Evolutionary conservation across 805 yeast genomes (phyloP).

Genomic region (Nakazawaea wyomingensis): DNA sequence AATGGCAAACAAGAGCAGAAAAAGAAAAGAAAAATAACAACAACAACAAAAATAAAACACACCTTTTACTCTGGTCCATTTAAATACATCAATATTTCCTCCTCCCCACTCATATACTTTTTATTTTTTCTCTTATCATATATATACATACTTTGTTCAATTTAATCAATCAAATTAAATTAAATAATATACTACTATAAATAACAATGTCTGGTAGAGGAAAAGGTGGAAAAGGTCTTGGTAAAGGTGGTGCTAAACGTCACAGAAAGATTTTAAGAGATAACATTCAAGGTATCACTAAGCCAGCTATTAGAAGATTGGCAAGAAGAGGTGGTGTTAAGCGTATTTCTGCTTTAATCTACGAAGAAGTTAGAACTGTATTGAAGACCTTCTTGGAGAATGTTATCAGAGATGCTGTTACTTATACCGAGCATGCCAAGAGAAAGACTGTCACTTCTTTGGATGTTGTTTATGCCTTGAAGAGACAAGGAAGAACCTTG

Average conservation of each 20-base stretch:
- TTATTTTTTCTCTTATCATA: slow-evolving; percentile 2
- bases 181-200: slow-evolving; percentile 9
- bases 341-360: slow-evolving; percentile 98
- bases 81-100: slow-evolving; percentile 2
- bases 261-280: slow-evolving; percentile 99
- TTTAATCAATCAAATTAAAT: slow-evolving; percentile 16
- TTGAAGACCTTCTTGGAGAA: slow-evolving; percentile 93
- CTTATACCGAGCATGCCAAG: slow-evolving; percentile 99
- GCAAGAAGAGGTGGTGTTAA: slow-evolving; percentile 99
- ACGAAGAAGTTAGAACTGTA: slow-evolving; percentile 98
- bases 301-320: slow-evolving; percentile 99
- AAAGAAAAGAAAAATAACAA: slow-evolving; percentile 5
- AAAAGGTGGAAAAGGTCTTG: slow-evolving; percentile 99
- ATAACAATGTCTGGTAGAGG: slow-evolving; percentile 95
- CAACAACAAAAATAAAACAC: slow-evolving; percentile 13
- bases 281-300: slow-evolving; percentile 99
- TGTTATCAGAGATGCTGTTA: slow-evolving; percentile 98
- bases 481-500: slow-evolving; percentile 99
- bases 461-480: slow-evolving; percentile 97
- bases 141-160: slow-evolving; percentile 12
- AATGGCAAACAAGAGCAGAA: no score
- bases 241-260: slow-evolving; percentile 99
- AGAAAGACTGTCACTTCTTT: slow-evolving; percentile 99
- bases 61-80: background rate
- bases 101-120: background rate